Evolutionary conservation across 2,329 filamentous ascomycete species (phyloP), one percentile per base, ranked within the genome.

Genomic region (Trichoderma breve): DNA sequence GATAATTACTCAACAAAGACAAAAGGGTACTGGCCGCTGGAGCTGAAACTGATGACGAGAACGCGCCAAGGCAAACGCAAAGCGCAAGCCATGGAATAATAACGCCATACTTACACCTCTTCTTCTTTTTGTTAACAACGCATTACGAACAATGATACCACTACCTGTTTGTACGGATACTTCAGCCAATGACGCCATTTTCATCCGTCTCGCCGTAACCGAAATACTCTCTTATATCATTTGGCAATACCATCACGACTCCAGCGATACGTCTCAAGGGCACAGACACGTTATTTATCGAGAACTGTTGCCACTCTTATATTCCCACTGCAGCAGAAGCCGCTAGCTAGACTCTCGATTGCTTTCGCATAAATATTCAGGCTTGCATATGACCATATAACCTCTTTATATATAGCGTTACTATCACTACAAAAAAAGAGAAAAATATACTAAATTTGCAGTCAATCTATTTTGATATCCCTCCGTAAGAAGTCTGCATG

Each of bases 31-130:
- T 91, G 88, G 79, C 84, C 86, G 5, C 83, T 92, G 6, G 86
- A 91, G 78, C 81, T 92, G 71, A 91, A 91, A 81, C 76, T 91
- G 58, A 88, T 88, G 85, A 90, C 87, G 4, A 82, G 81, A 3
- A 87, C 84, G 36, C 85, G 84, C 63, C 85, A 87, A 71, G 88
- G 87, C 66, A 83, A 83, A 73, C 79, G 81, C 39, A 82, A 83
- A 69, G 80, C 79, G 6, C 77, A 79, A 24, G 72, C 73, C 1
- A 69, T 78, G 24, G 73, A 76, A 36, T 82, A 74, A 79, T 21
- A 14, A 14, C 28, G 60, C 26, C 58, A n/a, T 32, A 14, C 11
- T 47, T 2, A 9, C 9, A 24, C n/a, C 47, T 21, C n/a, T 36
- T 60, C 14, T 39, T 69, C 24, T 32, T 61, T 68, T 60, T 47